phyloP scores from a whole-genome alignment of 768 basidiomycete species.

The Lactarius vividus region DNA sequence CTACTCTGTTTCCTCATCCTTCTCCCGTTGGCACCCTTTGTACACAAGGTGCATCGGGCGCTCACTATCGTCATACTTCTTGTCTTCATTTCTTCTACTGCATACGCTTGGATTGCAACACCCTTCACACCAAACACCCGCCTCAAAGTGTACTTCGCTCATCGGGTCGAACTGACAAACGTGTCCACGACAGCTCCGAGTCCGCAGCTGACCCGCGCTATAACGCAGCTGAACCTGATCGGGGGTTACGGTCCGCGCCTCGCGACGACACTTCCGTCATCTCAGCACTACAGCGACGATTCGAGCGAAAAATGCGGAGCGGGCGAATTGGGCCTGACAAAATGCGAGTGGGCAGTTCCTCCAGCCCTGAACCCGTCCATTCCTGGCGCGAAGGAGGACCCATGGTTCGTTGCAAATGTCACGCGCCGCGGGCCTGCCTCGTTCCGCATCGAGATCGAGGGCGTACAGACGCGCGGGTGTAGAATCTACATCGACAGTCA shows the following conservation, averaged over 20 bases:
- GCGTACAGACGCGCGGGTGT: conserved; percentile 63
- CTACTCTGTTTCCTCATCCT: conserved; percentile 49
- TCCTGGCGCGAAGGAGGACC: conserved; percentile 26
- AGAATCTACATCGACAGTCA: conserved; percentile 53
- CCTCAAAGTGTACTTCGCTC: conserved; percentile 70
- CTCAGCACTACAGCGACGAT: conserved; percentile 36
- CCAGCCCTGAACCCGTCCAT: conserved; percentile 41
- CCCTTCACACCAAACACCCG: conserved; percentile 62
- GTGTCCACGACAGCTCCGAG: neutral
- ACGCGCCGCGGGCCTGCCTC: conserved; percentile 42
- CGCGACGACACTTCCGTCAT: conserved; percentile 53
- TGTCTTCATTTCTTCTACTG: conserved; percentile 40
- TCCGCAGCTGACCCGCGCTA: conserved; percentile 34
- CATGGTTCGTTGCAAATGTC: conserved; percentile 47
- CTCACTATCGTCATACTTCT: conserved; percentile 39
- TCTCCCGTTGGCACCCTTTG: conserved; percentile 64
- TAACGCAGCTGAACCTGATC: conserved; percentile 47
- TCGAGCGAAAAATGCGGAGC: conserved; percentile 33
- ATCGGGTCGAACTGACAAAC: conserved; percentile 48
- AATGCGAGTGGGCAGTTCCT: conserved; percentile 49
- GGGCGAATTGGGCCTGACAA: conserved; percentile 39
- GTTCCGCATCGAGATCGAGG: conserved; percentile 51
- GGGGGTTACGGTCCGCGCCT: conserved; percentile 41
- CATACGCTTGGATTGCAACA: conserved; percentile 47
- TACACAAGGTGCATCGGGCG: conserved; percentile 46